A percentile compares a stretch with the other conserved stretches of the same genome.
These are phyloP conservation scores for Paxillus rubicundulus DNA, from an alignment of 768 basidiomycete species.

Conservation along the genomic window DNA sequence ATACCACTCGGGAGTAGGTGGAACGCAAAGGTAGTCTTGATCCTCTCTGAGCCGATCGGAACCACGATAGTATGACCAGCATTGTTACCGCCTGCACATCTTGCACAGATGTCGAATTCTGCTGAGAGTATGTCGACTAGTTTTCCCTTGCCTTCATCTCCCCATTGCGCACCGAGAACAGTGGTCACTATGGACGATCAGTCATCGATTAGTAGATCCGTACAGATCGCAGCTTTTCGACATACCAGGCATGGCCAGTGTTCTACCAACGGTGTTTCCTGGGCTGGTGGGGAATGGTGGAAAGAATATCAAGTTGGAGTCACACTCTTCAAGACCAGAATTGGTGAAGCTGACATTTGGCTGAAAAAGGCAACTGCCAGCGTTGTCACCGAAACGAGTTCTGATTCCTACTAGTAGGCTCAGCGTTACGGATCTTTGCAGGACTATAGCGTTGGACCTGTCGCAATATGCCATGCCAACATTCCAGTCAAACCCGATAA, in stretches of 20 bases:
- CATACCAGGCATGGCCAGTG: conserved; percentile 24
- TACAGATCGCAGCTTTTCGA: not conserved
- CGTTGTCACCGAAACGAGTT: not conserved
- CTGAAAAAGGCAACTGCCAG: conserved; percentile 17
- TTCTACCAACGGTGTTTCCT: conserved; percentile 1
- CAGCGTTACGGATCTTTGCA: no score
- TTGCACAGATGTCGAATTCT: conserved; percentile 86
- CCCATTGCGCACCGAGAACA: conserved; percentile 89
- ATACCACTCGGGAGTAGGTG: conserved; percentile 92
- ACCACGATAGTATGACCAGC: conserved; percentile 98
- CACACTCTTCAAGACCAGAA: not conserved
- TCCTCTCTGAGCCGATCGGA: conserved; percentile 61
- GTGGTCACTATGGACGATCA: conserved; percentile 49
- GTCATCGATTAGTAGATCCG: conserved; percentile 1
- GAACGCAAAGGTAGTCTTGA: conserved; percentile 88
- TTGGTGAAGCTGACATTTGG: not conserved
- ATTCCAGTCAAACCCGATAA: conserved; percentile 47
- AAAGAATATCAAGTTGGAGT: conserved; percentile 5
- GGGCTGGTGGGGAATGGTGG: conserved; percentile 11
- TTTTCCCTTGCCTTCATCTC: conserved; percentile 93
- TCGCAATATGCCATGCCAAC: conserved; percentile 39
- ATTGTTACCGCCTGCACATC: conserved; percentile 98
- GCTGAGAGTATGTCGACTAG: conserved; percentile 94
- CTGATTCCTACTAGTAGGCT: no score
- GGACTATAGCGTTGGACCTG: no score